A percentile compares a stretch with the other conserved stretches of the same genome.
Evolutionary conservation across 805 yeast genomes (phyloP).

Genomic region (Nakazawaea sp.): DNA sequence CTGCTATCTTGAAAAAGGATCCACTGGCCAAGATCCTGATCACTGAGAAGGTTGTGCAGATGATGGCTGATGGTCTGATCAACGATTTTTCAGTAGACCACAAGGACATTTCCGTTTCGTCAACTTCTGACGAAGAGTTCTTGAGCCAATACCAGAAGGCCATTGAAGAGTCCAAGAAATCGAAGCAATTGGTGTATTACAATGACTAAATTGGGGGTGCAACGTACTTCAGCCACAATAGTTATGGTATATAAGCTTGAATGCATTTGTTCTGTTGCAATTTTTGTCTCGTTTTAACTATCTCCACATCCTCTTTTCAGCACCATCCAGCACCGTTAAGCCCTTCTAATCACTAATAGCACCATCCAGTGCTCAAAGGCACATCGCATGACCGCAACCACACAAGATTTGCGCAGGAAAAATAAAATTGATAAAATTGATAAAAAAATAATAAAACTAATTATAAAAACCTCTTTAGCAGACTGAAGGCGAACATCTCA

Average conservation of each 20-base stretch:
- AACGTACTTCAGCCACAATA: no score
- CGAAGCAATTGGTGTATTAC: slow-evolving; percentile 32
- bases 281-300: background rate
- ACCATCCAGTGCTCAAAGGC: no score
- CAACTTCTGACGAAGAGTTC: slow-evolving; percentile 33
- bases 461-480: no score
- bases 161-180: slow-evolving; percentile 30
- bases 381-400: no score
- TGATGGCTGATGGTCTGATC: slow-evolving; percentile 54
- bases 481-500: no score
- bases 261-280: no score
- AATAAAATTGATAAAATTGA: no score
- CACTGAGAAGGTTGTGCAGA: slow-evolving; percentile 45
- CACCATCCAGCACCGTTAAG: no score
- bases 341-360: no score
- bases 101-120: slow-evolving; percentile 26
- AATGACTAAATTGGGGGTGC: background rate
- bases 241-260: no score
- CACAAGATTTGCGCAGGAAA: no score
- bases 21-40: slow-evolving; percentile 55
- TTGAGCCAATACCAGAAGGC: slow-evolving; percentile 36
- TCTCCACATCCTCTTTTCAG: background rate
- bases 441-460: no score
- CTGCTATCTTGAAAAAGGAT: slow-evolving; percentile 52
- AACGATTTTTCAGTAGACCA: slow-evolving; percentile 39